These are phyloP conservation scores for Aspergillus transmontanensis DNA, from an alignment of 2,329 filamentous ascomycete species.

Conservation along the genomic window DNA sequence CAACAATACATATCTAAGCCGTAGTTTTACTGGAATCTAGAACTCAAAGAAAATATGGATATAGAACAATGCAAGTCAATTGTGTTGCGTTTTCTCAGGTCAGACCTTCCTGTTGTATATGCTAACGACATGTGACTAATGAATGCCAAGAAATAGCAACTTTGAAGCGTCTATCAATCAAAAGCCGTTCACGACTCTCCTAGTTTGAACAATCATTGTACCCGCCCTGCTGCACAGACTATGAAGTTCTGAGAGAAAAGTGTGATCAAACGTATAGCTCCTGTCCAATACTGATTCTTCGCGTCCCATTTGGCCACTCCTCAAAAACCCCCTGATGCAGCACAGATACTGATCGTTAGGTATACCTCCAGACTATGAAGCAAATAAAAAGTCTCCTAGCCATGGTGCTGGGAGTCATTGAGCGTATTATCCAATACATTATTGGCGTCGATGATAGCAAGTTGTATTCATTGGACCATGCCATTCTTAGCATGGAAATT, in stretches of 20 bases:
- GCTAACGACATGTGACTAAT: background rate
- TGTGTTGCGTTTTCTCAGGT: background rate
- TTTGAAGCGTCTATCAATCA: too few species aligned
- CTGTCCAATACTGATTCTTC: background rate
- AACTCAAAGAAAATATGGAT: background rate
- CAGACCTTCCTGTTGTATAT: background rate
- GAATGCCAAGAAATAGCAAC: background rate
- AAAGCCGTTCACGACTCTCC: too few species aligned
- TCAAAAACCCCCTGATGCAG: background rate
- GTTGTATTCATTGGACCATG: slow-evolving; percentile 47
- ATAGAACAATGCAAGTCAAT: background rate
- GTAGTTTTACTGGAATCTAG: background rate
- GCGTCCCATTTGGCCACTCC: too few species aligned
- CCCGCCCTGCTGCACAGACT: background rate
- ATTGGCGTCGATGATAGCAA: background rate
- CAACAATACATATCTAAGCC: background rate
- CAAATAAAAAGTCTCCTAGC: background rate
- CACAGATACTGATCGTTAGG: background rate
- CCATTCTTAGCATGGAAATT: slow-evolving; percentile 55
- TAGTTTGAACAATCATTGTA: too few species aligned
- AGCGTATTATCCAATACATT: background rate
- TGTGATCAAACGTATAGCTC: background rate
- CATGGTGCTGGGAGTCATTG: background rate
- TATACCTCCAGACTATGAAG: slow-evolving; percentile 1
- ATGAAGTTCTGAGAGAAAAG: background rate